Percentiles rank a stretch among this genome's conserved stretches.
These are phyloP conservation scores for Botryobasidium botryosum DNA, from an alignment of 768 basidiomycete species.

Conservation along the genomic window DNA sequence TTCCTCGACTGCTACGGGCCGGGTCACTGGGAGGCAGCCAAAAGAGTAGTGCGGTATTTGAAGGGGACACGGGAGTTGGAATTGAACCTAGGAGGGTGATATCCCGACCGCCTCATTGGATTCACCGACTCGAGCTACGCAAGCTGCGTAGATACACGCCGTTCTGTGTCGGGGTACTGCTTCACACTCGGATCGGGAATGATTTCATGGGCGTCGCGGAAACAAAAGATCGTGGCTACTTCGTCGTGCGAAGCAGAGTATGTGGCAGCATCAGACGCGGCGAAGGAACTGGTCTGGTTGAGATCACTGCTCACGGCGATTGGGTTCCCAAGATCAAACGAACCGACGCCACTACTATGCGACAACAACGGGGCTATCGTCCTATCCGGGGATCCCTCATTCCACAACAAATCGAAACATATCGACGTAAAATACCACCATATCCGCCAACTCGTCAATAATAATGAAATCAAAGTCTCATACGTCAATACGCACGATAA, in stretches of 20 bases:
- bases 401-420: background rate
- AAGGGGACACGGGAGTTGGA: slow-evolving; percentile 2
- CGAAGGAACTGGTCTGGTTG: slow-evolving; percentile 15
- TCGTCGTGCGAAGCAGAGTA: slow-evolving; percentile 20
- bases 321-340: no score
- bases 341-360: no score
- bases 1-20: slow-evolving; percentile 10
- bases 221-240: slow-evolving; percentile 24
- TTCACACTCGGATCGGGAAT: slow-evolving; percentile 22
- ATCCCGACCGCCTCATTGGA: no score
- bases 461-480: background rate
- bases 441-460: background rate
- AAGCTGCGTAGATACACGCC: slow-evolving; percentile 16
- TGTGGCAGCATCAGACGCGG: slow-evolving; percentile 13
- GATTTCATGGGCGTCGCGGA: slow-evolving; percentile 24
- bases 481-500: background rate
- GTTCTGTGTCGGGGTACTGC: slow-evolving; percentile 24
- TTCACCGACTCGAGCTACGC: slow-evolving; percentile 19
- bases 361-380: slow-evolving; percentile 1
- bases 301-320: slow-evolving; percentile 10
- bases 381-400: background rate
- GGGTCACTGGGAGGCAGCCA: slow-evolving; percentile 11
- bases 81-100: no score
- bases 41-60: slow-evolving; percentile 10
- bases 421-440: background rate